Conservation (phyloP, 345 rosid species). For the Euphorbia peplus region DNA sequence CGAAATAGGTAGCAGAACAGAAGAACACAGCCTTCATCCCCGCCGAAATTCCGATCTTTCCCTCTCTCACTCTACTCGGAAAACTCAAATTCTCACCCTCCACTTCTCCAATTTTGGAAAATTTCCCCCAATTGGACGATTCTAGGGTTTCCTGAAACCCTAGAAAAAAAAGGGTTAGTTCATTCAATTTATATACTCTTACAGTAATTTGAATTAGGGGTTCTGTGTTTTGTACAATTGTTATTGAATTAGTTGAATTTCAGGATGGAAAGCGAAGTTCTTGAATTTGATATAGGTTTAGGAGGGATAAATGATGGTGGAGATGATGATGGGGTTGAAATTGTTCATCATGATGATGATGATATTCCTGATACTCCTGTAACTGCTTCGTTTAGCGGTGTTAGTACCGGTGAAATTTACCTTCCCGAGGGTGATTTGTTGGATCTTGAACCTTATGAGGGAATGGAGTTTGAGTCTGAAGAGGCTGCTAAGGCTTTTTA, state of each 20-base stretch:
- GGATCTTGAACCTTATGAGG: constrained; percentile 57
- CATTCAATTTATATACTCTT: background rate
- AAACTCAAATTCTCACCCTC: background rate
- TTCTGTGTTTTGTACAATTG: background rate
- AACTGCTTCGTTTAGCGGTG: background rate
- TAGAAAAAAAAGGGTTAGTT: constrained; percentile 1
- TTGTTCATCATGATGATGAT: constrained; percentile 9
- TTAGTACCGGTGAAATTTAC: background rate
- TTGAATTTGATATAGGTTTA: constrained; percentile 18
- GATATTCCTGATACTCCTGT: constrained; percentile 12
- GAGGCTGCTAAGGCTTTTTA: constrained; percentile 67
- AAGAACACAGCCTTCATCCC: background rate
- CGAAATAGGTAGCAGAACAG: background rate
- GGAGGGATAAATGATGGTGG: constrained; percentile 1
- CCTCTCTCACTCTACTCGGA: background rate
- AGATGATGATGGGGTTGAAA: constrained; percentile 15
- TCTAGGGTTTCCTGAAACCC: constrained; percentile 8
- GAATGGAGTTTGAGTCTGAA: constrained; percentile 65
- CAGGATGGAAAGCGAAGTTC: constrained; percentile 9
- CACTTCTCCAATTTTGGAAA: background rate
- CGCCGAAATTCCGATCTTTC: background rate
- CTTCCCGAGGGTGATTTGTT: constrained; percentile 17
- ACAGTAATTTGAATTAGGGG: background rate
- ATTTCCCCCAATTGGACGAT: background rate
- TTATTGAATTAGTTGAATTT: background rate